These are phyloP conservation scores for Fabrea salina DNA, from an alignment of 169 alveolate species.

Conservation along the genomic window DNA sequence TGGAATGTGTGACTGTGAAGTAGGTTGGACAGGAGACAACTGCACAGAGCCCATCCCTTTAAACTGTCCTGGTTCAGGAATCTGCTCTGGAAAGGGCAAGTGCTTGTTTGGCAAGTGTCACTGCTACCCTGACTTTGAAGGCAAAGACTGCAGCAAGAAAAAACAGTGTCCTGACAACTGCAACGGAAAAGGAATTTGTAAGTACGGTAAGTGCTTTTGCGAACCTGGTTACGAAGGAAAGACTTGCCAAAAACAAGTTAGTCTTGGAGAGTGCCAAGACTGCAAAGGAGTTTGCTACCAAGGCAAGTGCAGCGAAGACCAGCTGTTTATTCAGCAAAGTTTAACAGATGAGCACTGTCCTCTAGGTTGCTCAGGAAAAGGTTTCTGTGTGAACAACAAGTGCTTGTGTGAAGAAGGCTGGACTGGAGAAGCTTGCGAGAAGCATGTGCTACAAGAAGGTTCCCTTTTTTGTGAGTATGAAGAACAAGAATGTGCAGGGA, in stretches of 20 bases:
- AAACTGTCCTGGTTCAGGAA: no score
- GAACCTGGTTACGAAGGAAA: neutral
- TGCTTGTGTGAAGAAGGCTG: constrained; percentile 11
- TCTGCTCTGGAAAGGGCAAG: neutral
- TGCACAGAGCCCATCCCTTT: no score
- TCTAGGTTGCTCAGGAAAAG: neutral
- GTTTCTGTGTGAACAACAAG: neutral
- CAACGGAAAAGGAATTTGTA: neutral
- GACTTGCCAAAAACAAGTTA: neutral
- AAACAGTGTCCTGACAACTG: constrained; percentile 11
- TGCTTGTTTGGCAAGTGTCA: neutral
- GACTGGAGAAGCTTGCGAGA: constrained; percentile 8
- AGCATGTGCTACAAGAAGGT: neutral
- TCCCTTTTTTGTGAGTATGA: neutral
- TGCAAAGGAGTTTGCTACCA: neutral
- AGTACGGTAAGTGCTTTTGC: constrained; percentile 3
- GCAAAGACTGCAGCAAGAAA: neutral
- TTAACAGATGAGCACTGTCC: neutral
- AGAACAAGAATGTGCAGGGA: neutral
- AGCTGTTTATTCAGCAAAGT: neutral
- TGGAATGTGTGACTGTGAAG: constrained; percentile 7
- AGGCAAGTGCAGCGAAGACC: neutral
- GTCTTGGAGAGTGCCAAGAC: neutral
- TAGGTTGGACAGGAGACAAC: constrained; percentile 12
- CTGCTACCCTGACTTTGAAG: constrained; percentile 12